phyloP scores from a whole-genome alignment of 2,329 filamentous ascomycete species.

The Botrytis byssoidea region DNA sequence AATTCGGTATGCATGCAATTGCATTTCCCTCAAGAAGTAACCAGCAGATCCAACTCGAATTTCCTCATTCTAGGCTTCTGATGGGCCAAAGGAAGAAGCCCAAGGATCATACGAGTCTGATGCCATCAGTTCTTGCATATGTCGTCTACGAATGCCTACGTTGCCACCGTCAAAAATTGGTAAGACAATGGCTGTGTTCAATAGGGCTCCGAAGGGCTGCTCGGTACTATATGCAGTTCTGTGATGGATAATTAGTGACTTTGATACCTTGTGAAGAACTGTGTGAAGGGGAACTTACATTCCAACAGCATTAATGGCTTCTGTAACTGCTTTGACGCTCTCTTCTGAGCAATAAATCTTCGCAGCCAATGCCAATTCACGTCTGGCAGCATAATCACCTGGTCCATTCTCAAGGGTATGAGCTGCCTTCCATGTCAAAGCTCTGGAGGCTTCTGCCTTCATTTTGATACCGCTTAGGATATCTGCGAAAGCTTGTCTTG shows the following conservation, averaged over 20 bases:
- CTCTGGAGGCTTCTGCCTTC: constrained; percentile 48
- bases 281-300: constrained; percentile 40
- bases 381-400: constrained; percentile 32
- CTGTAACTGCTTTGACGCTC: constrained; percentile 48
- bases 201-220: constrained; percentile 44
- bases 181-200: constrained; percentile 48
- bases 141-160: constrained; percentile 50
- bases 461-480: constrained; percentile 53
- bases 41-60: not conserved
- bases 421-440: constrained; percentile 53
- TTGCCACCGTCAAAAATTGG: constrained; percentile 56
- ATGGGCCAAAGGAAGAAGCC: constrained; percentile 40
- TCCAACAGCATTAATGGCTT: constrained; percentile 53
- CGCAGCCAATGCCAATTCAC: constrained; percentile 49
- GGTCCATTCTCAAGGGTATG: constrained; percentile 42
- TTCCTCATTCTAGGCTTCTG: not conserved
- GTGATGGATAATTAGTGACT: constrained; percentile 18
- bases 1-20: not conserved
- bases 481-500: constrained; percentile 51
- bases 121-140: constrained; percentile 48
- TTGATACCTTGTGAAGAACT: not conserved
- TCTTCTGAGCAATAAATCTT: constrained; percentile 53
- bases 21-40: not conserved
- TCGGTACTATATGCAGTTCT: constrained; percentile 18
- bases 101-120: constrained; percentile 48